Evolutionary conservation across 1,284 basidiomycete genomes (phyloP).

Genomic region (Apiotrichum veenhuisii): DNA sequence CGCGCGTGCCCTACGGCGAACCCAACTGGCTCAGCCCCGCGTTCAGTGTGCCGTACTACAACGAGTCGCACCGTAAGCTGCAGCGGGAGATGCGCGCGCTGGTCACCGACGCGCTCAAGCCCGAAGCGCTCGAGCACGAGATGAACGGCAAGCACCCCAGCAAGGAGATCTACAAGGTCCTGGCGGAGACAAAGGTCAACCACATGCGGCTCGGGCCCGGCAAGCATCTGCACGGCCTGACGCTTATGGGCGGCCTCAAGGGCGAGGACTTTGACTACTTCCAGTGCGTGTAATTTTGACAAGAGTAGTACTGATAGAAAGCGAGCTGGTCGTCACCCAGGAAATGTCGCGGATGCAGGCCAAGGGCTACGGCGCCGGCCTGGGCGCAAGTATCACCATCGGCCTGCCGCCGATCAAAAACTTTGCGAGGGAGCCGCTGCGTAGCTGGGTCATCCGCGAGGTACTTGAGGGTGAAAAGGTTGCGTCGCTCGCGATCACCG

Average conservation of each 20-base stretch:
- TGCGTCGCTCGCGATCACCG: conserved; percentile 75
- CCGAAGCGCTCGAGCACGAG: conserved; percentile 62
- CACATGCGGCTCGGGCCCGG: conserved; percentile 83
- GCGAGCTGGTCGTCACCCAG: conserved; percentile 76
- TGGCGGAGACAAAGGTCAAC: conserved; percentile 65
- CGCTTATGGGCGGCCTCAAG: conserved; percentile 76
- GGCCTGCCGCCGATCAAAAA: conserved; percentile 62
- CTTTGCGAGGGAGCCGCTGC: conserved; percentile 57
- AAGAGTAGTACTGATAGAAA: conserved; percentile 5
- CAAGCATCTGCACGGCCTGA: conserved; percentile 73
- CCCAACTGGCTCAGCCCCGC: conserved; percentile 76
- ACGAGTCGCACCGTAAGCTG: conserved; percentile 54
- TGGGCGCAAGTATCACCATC: conserved; percentile 67
- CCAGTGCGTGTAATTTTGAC: conserved; percentile 23
- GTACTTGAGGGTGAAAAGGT: conserved; percentile 68
- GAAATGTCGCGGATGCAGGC: conserved; percentile 74
- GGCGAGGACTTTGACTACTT: conserved; percentile 85
- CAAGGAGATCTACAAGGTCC: conserved; percentile 43
- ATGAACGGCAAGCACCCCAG: conserved; percentile 66
- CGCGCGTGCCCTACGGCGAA: conserved; percentile 69
- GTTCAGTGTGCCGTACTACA: conserved; percentile 80
- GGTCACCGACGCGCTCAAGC: conserved; percentile 55
- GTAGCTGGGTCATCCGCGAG: conserved; percentile 66
- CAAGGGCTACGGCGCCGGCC: conserved; percentile 78
- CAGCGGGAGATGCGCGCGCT: conserved; percentile 54